A percentile compares a stretch with the other conserved stretches of the same genome.
Conservation (phyloP, 495 filamentous ascomycete genomes). For the Cercophora samala region DNA sequence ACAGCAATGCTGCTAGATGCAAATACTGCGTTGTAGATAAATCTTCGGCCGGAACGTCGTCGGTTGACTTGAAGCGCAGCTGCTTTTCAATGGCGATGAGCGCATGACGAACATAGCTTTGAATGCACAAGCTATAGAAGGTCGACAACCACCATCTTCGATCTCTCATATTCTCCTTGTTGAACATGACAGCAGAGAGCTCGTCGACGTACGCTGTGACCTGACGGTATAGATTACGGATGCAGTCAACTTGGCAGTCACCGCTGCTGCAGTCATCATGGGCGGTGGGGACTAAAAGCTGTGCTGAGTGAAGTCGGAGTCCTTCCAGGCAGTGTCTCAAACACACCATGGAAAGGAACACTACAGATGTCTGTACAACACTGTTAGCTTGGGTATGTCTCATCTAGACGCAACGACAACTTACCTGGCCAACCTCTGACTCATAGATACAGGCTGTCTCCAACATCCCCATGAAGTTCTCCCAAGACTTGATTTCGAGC, state of each 20-base stretch:
- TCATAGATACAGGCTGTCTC: slow-evolving; percentile 35
- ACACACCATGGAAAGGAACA: slow-evolving; percentile 34
- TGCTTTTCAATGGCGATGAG: slow-evolving; percentile 33
- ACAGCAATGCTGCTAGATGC: slow-evolving; percentile 29
- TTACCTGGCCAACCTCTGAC: slow-evolving; percentile 32
- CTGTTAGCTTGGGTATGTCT: slow-evolving; percentile 3
- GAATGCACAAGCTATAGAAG: slow-evolving; percentile 39
- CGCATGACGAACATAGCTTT: slow-evolving; percentile 35
- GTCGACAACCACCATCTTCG: slow-evolving; percentile 37
- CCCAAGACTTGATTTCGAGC: slow-evolving; percentile 31
- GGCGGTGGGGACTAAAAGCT: slow-evolving; percentile 15
- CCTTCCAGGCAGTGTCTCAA: slow-evolving; percentile 33
- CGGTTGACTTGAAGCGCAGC: slow-evolving; percentile 24
- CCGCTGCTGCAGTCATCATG: slow-evolving; percentile 28
- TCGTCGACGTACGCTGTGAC: slow-evolving; percentile 30
- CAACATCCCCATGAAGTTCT: slow-evolving; percentile 34
- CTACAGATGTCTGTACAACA: slow-evolving; percentile 29
- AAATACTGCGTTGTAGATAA: slow-evolving; percentile 30
- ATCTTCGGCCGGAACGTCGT: slow-evolving; percentile 29
- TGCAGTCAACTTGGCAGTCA: slow-evolving; percentile 34
- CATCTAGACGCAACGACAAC: neutral
- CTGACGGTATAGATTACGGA: slow-evolving; percentile 25
- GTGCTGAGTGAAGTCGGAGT: slow-evolving; percentile 27
- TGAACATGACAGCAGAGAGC: slow-evolving; percentile 38
- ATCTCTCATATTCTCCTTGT: slow-evolving; percentile 39